Percentiles rank a stretch among this genome's conserved stretches.
These are phyloP conservation scores for Tolypocladium amazonense DNA, from an alignment of 2,329 filamentous ascomycete genomes.

Conservation along the genomic window DNA sequence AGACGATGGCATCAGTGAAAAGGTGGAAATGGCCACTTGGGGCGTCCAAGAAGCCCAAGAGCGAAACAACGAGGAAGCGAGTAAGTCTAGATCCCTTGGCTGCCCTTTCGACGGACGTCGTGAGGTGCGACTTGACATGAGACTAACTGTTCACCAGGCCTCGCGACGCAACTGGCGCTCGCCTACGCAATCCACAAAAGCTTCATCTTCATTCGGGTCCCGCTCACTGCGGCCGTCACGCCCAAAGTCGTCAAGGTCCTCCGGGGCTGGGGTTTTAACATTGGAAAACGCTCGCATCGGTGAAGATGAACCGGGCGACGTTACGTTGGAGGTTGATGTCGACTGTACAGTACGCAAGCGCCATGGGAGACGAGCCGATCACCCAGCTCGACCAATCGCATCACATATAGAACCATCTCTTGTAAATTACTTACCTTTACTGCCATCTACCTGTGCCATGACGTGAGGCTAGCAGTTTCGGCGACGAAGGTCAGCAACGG, in stretches of 20 bases:
- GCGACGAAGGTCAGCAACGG: background rate
- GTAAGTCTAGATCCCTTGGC: constrained; percentile 41
- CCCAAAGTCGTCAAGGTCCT: constrained; percentile 91
- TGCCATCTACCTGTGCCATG: background rate
- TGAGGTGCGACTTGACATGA: background rate
- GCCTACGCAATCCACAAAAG: constrained; percentile 98
- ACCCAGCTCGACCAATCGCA: background rate
- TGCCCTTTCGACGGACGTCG: background rate
- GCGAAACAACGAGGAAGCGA: constrained; percentile 55
- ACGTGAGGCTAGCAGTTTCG: background rate
- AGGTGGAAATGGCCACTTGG: constrained; percentile 42
- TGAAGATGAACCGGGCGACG: background rate
- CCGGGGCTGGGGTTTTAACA: constrained; percentile 85
- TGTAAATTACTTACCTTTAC: background rate
- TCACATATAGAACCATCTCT: background rate
- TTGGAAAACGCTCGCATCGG: constrained; percentile 56
- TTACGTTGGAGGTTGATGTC: background rate
- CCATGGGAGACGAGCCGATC: background rate
- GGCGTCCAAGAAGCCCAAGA: constrained; percentile 54
- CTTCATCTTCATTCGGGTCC: constrained; percentile 93
- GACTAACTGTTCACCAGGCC: constrained; percentile 31
- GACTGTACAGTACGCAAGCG: constrained; percentile 1
- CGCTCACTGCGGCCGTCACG: constrained; percentile 78
- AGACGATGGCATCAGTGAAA: constrained; percentile 31
- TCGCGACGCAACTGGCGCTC: constrained; percentile 75